A percentile compares a stretch with the other conserved stretches of the same genome.
Evolutionary conservation across 2,329 filamentous ascomycete species (phyloP).

Genomic region (Alternaria dauci): DNA sequence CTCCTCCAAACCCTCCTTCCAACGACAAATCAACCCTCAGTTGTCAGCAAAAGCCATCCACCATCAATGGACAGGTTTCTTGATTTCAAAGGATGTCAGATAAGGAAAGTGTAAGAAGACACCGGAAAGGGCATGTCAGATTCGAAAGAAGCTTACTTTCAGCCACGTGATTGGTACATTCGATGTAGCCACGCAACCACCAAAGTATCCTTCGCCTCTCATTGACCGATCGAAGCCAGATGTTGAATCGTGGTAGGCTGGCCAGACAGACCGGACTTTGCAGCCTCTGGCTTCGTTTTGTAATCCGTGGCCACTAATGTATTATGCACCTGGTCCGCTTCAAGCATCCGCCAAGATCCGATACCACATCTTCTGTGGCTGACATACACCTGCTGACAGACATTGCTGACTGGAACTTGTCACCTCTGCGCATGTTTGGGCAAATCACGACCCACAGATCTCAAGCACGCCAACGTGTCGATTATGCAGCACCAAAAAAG

Average conservation of each 20-base stretch:
- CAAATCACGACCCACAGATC: background rate
- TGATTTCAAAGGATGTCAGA: background rate
- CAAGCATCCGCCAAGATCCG: constrained; percentile 5
- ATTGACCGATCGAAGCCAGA: background rate
- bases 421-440: no score
- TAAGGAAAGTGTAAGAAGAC: background rate
- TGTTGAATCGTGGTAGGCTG: background rate
- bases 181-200: background rate
- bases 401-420: background rate
- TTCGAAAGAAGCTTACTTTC: background rate
- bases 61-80: background rate
- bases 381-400: background rate
- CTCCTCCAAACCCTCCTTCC: background rate
- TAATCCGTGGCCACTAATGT: background rate
- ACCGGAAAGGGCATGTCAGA: background rate
- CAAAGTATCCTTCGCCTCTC: background rate
- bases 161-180: background rate
- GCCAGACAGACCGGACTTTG: background rate
- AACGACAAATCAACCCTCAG: background rate
- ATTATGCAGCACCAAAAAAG: background rate
- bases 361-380: background rate
- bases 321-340: background rate
- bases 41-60: background rate
- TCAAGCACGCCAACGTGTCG: background rate
- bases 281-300: background rate